Evolutionary conservation across 306 rosid genomes (phyloP).

Genomic region (Fagus sylvatica): DNA sequence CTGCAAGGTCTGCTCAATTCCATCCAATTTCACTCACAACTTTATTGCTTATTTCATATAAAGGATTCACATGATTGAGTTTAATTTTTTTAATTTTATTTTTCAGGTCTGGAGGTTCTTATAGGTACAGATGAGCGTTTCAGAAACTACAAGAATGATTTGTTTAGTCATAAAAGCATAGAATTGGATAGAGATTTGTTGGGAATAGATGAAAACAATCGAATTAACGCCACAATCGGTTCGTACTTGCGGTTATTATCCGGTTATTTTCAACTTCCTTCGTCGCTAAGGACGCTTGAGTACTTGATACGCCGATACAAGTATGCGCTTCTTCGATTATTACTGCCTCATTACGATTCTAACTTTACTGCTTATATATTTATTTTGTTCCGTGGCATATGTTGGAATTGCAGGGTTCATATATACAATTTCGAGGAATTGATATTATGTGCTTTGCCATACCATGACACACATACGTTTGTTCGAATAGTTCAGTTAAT

Average conservation of each 20-base stretch:
- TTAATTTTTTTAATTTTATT: background rate
- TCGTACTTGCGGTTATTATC: slow-evolving; percentile 68
- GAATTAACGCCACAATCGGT: slow-evolving; percentile 52
- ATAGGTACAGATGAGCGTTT: slow-evolving; percentile 58
- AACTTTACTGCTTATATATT: background rate
- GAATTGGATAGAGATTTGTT: slow-evolving; percentile 82
- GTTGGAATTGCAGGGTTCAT: slow-evolving; percentile 60
- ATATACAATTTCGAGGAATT: slow-evolving; percentile 70
- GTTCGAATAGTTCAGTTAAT: slow-evolving; percentile 73
- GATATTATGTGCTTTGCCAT: slow-evolving; percentile 75
- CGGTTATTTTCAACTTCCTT: slow-evolving; percentile 51
- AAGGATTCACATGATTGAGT: background rate
- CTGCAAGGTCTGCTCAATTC: slow-evolving; percentile 48
- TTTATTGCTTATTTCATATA: background rate
- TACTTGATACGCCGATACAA: slow-evolving; percentile 81
- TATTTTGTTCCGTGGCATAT: slow-evolving; percentile 17
- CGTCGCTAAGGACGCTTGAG: slow-evolving; percentile 78
- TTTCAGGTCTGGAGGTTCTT: slow-evolving; percentile 83
- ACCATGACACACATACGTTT: slow-evolving; percentile 84
- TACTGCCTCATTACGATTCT: background rate
- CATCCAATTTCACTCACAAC: background rate
- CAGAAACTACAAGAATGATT: slow-evolving; percentile 58
- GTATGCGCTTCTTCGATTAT: slow-evolving; percentile 41
- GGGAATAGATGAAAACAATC: slow-evolving; percentile 62
- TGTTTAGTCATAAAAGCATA: slow-evolving; percentile 62